A percentile compares a stretch with the other conserved stretches of the same genome.
These are phyloP conservation scores for Coprinopsis strossmayeri DNA, from an alignment of 768 basidiomycete genomes.

Conservation along the genomic window DNA sequence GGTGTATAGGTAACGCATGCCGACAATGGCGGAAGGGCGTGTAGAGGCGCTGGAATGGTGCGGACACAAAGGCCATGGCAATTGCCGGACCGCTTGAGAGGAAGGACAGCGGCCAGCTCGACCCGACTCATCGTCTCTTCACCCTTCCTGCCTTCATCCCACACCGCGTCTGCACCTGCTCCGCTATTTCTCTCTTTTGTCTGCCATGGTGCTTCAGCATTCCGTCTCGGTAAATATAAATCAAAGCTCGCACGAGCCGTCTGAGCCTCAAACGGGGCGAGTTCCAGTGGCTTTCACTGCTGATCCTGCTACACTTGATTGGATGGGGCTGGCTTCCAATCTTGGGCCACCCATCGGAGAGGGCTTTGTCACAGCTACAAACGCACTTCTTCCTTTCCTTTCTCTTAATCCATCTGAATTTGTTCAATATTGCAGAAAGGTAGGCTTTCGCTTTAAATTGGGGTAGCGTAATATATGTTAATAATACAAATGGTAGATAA, in stretches of 20 bases:
- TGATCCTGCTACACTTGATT: constrained; percentile 3
- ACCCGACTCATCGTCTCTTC: constrained; percentile 9
- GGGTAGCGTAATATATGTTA: neutral
- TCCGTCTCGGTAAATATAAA: constrained; percentile 5
- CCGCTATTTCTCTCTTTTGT: neutral
- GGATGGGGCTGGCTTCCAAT: neutral
- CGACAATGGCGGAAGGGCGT: too few relatives aligned
- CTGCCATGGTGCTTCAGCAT: constrained; percentile 1
- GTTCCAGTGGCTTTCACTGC: neutral
- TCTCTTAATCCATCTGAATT: neutral
- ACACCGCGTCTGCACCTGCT: neutral
- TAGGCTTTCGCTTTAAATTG: neutral
- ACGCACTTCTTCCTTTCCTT: neutral
- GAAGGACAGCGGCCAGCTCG: constrained; percentile 1
- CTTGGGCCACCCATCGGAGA: constrained; percentile 1
- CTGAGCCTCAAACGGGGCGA: neutral
- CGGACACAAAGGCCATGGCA: constrained; percentile 6
- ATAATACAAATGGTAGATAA: constrained; percentile 5
- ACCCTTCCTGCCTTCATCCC: neutral
- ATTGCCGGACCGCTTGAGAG: constrained; percentile 8
- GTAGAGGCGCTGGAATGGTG: neutral
- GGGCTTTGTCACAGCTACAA: neutral
- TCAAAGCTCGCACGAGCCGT: neutral
- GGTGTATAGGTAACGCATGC: too few relatives aligned
- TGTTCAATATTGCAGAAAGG: constrained; percentile 1